phyloP scores from a whole-genome alignment of 208 protist species.

The Paratrypanosoma confusum region DNA sequence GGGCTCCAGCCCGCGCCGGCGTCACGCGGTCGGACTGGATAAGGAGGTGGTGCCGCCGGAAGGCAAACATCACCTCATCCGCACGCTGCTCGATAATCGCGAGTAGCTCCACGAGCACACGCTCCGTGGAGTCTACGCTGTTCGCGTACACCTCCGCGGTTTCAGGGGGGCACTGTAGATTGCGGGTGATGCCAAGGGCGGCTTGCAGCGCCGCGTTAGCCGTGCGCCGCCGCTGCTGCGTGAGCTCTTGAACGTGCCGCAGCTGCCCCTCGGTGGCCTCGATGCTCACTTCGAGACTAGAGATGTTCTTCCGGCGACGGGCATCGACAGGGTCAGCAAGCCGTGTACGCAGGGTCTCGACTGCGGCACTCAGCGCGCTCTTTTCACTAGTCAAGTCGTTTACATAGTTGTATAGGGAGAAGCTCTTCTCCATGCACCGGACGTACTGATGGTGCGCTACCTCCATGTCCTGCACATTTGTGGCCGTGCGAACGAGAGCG shows the following conservation, averaged over 20 bases:
- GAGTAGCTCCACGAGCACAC: conserved; percentile 79
- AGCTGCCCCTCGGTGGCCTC: conserved; percentile 73
- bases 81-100: conserved; percentile 87
- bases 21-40: too few relatives aligned
- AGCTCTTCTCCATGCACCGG: conserved; percentile 89
- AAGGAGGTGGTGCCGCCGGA: conserved; percentile 32
- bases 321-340: conserved; percentile 72
- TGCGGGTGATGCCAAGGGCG: too few relatives aligned
- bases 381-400: conserved; percentile 90
- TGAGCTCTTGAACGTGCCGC: conserved; percentile 43
- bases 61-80: conserved; percentile 63
- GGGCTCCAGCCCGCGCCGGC: too few relatives aligned
- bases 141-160: conserved; percentile 9
- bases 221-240: conserved; percentile 37
- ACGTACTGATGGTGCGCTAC: conserved; percentile 75
- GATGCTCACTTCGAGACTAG: conserved; percentile 82
- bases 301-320: conserved; percentile 68
- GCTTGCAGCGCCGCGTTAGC: too few relatives aligned
- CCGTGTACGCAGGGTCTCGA: too few relatives aligned
- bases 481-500: conserved; percentile 42
- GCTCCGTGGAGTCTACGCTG: conserved; percentile 52
- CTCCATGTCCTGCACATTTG: conserved; percentile 76
- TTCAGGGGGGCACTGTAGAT: neutral
- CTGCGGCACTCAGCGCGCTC: conserved; percentile 82
- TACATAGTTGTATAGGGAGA: conserved; percentile 94